Base-by-base conservation (phyloP, 345 rosid genomes). In the Noccaea caerulescens region DNA sequence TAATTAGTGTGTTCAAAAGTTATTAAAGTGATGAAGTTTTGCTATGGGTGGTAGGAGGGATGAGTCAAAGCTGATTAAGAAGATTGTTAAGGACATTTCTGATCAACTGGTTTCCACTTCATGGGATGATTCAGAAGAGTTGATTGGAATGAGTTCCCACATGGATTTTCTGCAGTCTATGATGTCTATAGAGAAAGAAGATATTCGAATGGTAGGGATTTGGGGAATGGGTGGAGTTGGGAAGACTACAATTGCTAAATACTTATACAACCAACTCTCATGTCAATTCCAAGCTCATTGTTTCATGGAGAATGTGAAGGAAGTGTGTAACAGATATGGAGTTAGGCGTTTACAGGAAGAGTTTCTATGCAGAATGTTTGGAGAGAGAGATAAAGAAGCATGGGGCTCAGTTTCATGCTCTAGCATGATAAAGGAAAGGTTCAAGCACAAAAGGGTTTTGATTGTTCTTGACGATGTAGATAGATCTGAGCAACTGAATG, bases 201-300 rank as follows among this genome's bases (percentile, higher is more conserved):
- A 64, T 56, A 72, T 77, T 71, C 51, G 73, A 13, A 66, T 66
- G 72, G 62, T 77, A 55, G 80, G 80, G 50, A 77, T 77, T 42
- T 77, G 69, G 72, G 80, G 80, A 43, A 77, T 77, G 80, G 80
- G 80, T 65, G 77, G 77, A 57, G 72, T 77, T 7, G 80, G 80
- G 13, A 77, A 71, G 46, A 71, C 80, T 10, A 77, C 77, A 1
- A 58, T 71, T 45, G 76, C 72, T 50, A 71, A 45, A 12, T 37
- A 36, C 52, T 50, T 77, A 7, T 77, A 65, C 71, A 65, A 53
- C 32, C 18, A 71, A 49, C 53, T 71, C 43, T 51, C 69, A 9
- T 27, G 8, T 43, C 32, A 44, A 12, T 77, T 71, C 39, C 68
- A 71, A 77, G 69, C 47, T 59, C 68, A 72, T 18, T 70, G 72